phyloP scores from a whole-genome alignment of 2,329 filamentous ascomycete species.

The Cercospora brassicicola region DNA sequence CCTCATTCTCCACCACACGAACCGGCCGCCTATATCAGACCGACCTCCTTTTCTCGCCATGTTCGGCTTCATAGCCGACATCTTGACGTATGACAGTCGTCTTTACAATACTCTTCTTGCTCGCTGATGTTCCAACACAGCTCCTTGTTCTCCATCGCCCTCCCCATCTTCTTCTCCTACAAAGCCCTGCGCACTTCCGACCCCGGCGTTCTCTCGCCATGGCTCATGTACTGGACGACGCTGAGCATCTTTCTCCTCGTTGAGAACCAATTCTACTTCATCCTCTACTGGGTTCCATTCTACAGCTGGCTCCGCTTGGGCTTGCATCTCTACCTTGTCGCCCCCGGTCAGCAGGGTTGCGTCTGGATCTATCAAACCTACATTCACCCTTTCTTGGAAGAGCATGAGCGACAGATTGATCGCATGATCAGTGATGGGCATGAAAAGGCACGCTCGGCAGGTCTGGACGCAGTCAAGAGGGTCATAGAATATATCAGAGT shows the following conservation, averaged over 20 bases:
- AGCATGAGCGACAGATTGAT: constrained; percentile 88
- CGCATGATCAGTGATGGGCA: constrained; percentile 81
- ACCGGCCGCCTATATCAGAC: constrained; percentile 1
- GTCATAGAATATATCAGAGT: constrained; percentile 63
- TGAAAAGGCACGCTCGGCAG: constrained; percentile 72
- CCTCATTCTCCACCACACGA: constrained; percentile 21
- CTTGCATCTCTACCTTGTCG: constrained; percentile 88
- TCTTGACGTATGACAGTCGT: constrained; percentile 68
- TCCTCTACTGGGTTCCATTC: constrained; percentile 88
- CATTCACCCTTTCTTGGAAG: constrained; percentile 81
- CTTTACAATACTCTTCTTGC: constrained; percentile 22
- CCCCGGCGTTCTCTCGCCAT: constrained; percentile 86
- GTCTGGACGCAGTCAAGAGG: constrained; percentile 59
- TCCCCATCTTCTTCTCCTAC: constrained; percentile 95
- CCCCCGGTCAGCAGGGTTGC: constrained; percentile 96
- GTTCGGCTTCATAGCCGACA: constrained; percentile 76
- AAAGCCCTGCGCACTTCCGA: constrained; percentile 94
- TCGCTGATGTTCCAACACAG: constrained; percentile 48
- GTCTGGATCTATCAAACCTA: constrained; percentile 80
- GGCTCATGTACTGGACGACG: constrained; percentile 99
- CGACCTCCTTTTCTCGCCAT: constrained; percentile 46
- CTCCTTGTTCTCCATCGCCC: constrained; percentile 83
- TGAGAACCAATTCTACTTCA: constrained; percentile 85
- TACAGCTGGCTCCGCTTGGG: constrained; percentile 87
- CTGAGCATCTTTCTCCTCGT: constrained; percentile 76